phyloP scores from a whole-genome alignment of 352 stramenopile species.

The Pythium brachiatum region DNA sequence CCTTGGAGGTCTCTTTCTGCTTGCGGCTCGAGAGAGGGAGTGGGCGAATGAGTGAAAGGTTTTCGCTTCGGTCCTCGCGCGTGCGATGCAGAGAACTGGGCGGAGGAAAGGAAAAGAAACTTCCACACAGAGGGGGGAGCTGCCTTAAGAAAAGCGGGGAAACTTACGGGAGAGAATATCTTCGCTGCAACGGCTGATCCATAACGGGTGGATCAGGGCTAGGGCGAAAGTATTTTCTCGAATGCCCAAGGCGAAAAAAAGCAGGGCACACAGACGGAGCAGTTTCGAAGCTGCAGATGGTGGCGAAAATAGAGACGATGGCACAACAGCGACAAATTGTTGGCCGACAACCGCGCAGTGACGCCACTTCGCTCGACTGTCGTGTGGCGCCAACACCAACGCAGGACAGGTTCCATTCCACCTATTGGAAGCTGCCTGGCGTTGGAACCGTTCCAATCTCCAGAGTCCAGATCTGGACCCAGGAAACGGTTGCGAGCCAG shows the following conservation, averaged over 20 bases:
- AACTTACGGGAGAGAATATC: constrained; percentile 1
- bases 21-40: constrained; percentile 4
- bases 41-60: constrained; percentile 6
- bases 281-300: constrained; percentile 3
- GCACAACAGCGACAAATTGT: not conserved
- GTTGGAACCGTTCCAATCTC: too few species aligned
- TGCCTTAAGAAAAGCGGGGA: not conserved
- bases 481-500: constrained; percentile 2
- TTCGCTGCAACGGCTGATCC: constrained; percentile 1
- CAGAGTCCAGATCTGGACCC: constrained; percentile 1
- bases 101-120: constrained; percentile 7
- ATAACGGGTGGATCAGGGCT: constrained; percentile 10
- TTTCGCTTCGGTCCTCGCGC: not conserved
- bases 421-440: too few species aligned
- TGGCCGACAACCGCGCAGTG: not conserved
- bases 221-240: not conserved
- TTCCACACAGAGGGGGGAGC: not conserved
- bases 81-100: constrained; percentile 30
- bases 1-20: constrained; percentile 3
- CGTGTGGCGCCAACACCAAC: not conserved
- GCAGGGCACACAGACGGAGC: not conserved
- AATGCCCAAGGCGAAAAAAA: not conserved
- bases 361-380: not conserved
- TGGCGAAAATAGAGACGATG: constrained; percentile 2
- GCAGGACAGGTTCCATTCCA: not conserved